Evolutionary conservation across 2,329 filamentous ascomycete species (phyloP).

Genomic region (Sarocladiaceae sp.): DNA sequence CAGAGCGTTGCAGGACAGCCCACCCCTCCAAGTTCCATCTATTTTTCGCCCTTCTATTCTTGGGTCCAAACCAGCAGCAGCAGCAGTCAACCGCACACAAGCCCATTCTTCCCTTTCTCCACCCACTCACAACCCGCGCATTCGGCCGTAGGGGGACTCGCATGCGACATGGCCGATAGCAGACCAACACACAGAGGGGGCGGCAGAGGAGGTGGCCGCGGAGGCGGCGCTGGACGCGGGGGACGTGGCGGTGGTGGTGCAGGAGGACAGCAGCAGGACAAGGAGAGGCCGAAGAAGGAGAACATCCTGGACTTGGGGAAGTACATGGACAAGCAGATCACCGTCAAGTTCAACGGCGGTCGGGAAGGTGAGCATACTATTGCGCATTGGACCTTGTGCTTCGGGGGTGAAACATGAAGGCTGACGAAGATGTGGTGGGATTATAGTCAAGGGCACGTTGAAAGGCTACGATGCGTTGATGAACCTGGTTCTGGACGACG

Average conservation of each 20-base stretch:
- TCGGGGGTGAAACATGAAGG: not conserved
- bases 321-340: slow-evolving; percentile 95
- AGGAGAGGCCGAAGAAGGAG: slow-evolving; percentile 90
- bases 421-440: slow-evolving; percentile 6
- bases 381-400: not conserved
- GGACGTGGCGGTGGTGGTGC: slow-evolving; percentile 32
- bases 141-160: too few species aligned
- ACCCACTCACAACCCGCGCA: not conserved
- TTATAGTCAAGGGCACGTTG: slow-evolving; percentile 72
- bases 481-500: slow-evolving; percentile 95
- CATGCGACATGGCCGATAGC: slow-evolving; percentile 38
- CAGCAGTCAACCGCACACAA: too few species aligned
- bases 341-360: slow-evolving; percentile 94
- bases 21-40: too few species aligned
- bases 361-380: slow-evolving; percentile 61
- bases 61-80: too few species aligned
- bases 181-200: slow-evolving; percentile 40
- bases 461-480: slow-evolving; percentile 97
- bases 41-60: too few species aligned
- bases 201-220: slow-evolving; percentile 34
- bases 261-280: slow-evolving; percentile 41
- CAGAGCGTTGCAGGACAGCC: too few species aligned
- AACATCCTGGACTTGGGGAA: slow-evolving; percentile 93
- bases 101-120: not conserved
- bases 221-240: slow-evolving; percentile 41